Evolutionary conservation across 306 rosid species (phyloP).

Genomic region (Mimosa pudica): DNA sequence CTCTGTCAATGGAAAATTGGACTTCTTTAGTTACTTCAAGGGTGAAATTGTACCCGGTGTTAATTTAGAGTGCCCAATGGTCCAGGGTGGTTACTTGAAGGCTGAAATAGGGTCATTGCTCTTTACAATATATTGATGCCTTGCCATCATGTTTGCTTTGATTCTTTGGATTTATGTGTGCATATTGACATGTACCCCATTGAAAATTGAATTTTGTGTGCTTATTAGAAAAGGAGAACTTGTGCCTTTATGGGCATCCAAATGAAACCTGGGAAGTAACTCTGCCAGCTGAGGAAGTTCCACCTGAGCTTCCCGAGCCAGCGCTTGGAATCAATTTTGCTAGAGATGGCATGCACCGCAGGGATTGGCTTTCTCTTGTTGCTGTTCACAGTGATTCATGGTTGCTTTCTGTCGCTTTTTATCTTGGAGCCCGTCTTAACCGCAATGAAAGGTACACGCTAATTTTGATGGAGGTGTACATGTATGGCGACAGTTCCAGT

Average conservation of each 20-base stretch:
- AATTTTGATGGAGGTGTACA: slow-evolving; percentile 4
- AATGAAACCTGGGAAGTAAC: slow-evolving; percentile 92
- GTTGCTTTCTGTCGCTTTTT: slow-evolving; percentile 94
- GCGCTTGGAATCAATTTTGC: slow-evolving; percentile 97
- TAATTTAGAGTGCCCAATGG: too few relatives aligned
- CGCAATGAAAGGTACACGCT: slow-evolving; percentile 75
- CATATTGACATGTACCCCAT: neutral
- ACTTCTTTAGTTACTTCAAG: too few relatives aligned
- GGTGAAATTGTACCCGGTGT: too few relatives aligned
- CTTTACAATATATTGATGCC: neutral
- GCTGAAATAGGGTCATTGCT: too few relatives aligned
- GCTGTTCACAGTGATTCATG: slow-evolving; percentile 96
- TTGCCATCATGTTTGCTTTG: neutral
- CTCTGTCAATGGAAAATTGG: too few relatives aligned
- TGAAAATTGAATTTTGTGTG: slow-evolving; percentile 23
- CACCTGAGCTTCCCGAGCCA: slow-evolving; percentile 96
- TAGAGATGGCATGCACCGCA: slow-evolving; percentile 90
- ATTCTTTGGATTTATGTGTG: neutral
- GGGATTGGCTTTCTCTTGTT: slow-evolving; percentile 93
- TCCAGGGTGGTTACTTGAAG: too few relatives aligned
- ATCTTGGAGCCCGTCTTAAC: slow-evolving; percentile 90
- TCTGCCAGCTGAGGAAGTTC: slow-evolving; percentile 91
- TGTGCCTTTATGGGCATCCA: slow-evolving; percentile 89
- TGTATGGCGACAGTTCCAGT: slow-evolving; percentile 14
- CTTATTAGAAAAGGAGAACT: slow-evolving; percentile 80